A percentile compares a stretch with the other conserved stretches of the same genome.
phyloP scores from a whole-genome alignment of 1,284 basidiomycete genomes.

The Fomitopsis pinicola region DNA sequence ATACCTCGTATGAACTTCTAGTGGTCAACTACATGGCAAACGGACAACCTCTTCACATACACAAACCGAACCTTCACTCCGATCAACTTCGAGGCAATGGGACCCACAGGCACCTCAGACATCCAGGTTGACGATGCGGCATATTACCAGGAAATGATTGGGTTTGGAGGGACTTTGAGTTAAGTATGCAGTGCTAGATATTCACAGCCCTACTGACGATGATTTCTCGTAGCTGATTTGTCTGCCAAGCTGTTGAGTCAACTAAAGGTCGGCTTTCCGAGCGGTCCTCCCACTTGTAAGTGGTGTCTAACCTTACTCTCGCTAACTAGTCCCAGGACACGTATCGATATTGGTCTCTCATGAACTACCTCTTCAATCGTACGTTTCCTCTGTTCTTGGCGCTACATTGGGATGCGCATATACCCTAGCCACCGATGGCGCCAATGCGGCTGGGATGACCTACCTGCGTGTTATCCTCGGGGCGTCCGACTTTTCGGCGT shows the following conservation, averaged over 20 bases:
- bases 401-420: constrained; percentile 6
- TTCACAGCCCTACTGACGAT: background rate
- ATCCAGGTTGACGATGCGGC: constrained; percentile 39
- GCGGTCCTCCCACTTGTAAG: background rate
- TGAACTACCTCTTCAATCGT: constrained; percentile 45
- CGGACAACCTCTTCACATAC: constrained; percentile 30
- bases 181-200: background rate
- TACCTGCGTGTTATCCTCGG: constrained; percentile 48
- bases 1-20: constrained; percentile 11
- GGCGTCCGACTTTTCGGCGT: constrained; percentile 41
- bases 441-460: constrained; percentile 42
- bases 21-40: constrained; percentile 37
- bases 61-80: constrained; percentile 24
- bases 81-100: constrained; percentile 37
- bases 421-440: constrained; percentile 38
- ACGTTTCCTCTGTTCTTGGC: background rate
- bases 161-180: constrained; percentile 47
- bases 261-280: constrained; percentile 41
- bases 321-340: constrained; percentile 33
- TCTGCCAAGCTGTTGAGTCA: constrained; percentile 40
- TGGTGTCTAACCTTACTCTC: background rate
- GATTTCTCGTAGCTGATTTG: constrained; percentile 37
- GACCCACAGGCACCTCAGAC: constrained; percentile 37
- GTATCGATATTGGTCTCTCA: constrained; percentile 38
- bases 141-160: constrained; percentile 40